Base-by-base conservation (phyloP, 495 filamentous ascomycete species). In the Poronia punctata region DNA sequence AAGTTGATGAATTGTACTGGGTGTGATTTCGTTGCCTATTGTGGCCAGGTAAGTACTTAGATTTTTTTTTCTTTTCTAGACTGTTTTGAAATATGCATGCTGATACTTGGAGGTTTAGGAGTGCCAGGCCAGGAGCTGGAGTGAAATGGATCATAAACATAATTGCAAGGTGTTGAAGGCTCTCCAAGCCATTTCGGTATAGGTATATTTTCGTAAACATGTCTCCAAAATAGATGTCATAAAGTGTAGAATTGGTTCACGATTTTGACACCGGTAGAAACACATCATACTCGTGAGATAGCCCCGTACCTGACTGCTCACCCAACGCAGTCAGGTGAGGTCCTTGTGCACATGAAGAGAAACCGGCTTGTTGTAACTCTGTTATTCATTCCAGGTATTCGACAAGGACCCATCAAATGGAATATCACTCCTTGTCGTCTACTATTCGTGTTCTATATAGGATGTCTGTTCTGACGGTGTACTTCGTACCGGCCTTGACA, bases 401-500 rank as follows among this genome's bases (percentile, higher is more conserved):
- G n/a, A n/a, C n/a, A n/a, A n/a, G n/a, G n/a, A n/a, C n/a, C n/a
- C n/a, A n/a, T n/a, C n/a, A n/a, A n/a, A n/a, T n/a, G n/a, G n/a
- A n/a, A n/a, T n/a, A n/a, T n/a, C n/a, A n/a, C 9, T 25, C 4
- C 6, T 16, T 7, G 6, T 14, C 7, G 21, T 33, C 20, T 3
- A 7, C 4, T 10, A 17, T 26, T 7, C 36, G 38, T 10, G 21
- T 20, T 9, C 26, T 39, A 50, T 86, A 93, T 80, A 92, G 77
- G 18, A 92, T 56, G 66, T 94, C 87, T 10, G 79, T 83, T 51
- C 88, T 67, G 63, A 92, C 71, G 1, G 83, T 90, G 49, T 80
- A 83, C 62, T 94, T 92, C 1, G 69, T 64, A 0, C 88, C 88
- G 7, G 61, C 56, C 26, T 66, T 57, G 3, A 93, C 84, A 45